These are phyloP conservation scores for Nicotiana tomentosiformis DNA, from an alignment of 257 asterid genomes.

Conservation along the genomic window DNA sequence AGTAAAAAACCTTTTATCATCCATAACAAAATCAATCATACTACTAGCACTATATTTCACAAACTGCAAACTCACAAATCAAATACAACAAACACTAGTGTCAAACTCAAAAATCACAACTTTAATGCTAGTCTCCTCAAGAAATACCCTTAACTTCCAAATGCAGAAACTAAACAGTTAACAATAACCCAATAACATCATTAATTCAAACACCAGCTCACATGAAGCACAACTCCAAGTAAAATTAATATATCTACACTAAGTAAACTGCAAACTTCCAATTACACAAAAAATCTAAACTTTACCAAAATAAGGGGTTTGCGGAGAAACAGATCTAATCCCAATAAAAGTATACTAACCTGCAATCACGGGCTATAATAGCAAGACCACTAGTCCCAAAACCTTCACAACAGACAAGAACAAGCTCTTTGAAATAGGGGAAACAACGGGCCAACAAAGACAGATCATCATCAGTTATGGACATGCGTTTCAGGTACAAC, in stretches of 20 bases:
- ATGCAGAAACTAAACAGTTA: background rate
- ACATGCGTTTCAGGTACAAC: slow-evolving; percentile 43
- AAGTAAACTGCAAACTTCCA: background rate
- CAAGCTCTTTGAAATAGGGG: slow-evolving; percentile 33
- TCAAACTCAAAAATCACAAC: background rate
- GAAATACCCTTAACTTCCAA: background rate
- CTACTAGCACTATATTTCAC: background rate
- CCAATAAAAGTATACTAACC: slow-evolving; percentile 23
- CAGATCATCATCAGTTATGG: slow-evolving; percentile 35
- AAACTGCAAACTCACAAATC: background rate
- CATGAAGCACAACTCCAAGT: background rate
- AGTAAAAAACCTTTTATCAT: background rate
- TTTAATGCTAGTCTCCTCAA: background rate
- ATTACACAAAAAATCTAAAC: background rate
- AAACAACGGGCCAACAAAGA: slow-evolving; percentile 26
- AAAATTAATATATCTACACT: background rate
- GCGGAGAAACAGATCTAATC: slow-evolving; percentile 8
- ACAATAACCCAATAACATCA: background rate
- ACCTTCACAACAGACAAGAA: slow-evolving; percentile 44
- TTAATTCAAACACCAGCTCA: background rate
- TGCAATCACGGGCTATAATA: slow-evolving; percentile 39
- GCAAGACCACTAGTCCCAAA: slow-evolving; percentile 50
- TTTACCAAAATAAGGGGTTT: background rate
- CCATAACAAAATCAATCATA: background rate
- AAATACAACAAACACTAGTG: background rate